These are phyloP conservation scores for Scutellaria barbata DNA, from an alignment of 257 asterid genomes.

Conservation along the genomic window DNA sequence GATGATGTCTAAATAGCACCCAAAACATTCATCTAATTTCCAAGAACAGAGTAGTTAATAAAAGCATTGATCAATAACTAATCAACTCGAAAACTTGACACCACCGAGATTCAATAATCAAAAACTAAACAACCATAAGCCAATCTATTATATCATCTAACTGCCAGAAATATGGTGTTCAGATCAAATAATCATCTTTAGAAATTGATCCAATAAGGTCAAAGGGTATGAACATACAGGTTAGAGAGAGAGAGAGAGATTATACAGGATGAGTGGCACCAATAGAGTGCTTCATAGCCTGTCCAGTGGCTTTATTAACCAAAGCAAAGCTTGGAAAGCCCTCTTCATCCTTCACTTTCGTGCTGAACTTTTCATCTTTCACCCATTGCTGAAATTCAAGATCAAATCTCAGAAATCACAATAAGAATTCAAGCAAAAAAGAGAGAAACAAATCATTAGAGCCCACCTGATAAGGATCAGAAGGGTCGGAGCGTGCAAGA, in stretches of 20 bases:
- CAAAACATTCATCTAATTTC: background rate
- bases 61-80: background rate
- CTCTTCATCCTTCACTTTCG: constrained; percentile 72
- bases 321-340: constrained; percentile 76
- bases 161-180: too few relatives aligned
- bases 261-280: constrained; percentile 57
- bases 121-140: background rate
- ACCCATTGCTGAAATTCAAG: constrained; percentile 64
- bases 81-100: constrained; percentile 4
- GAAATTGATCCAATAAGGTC: background rate
- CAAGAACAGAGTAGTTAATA: constrained; percentile 7
- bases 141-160: background rate
- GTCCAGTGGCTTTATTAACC: constrained; percentile 68
- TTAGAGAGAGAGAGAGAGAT: constrained; percentile 24
- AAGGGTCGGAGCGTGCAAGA: constrained; percentile 64
- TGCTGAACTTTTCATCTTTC: constrained; percentile 67
- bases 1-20: background rate
- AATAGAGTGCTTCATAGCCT: constrained; percentile 66
- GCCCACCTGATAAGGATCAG: constrained; percentile 70
- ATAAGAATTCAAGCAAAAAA: background rate
- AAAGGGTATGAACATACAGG: too few relatives aligned
- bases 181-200: too few relatives aligned
- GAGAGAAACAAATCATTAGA: background rate
- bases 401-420: background rate
- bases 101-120: background rate